These are phyloP conservation scores for Cadophora luteo-olivacea DNA, from an alignment of 2,329 filamentous ascomycete species.

Conservation along the genomic window DNA sequence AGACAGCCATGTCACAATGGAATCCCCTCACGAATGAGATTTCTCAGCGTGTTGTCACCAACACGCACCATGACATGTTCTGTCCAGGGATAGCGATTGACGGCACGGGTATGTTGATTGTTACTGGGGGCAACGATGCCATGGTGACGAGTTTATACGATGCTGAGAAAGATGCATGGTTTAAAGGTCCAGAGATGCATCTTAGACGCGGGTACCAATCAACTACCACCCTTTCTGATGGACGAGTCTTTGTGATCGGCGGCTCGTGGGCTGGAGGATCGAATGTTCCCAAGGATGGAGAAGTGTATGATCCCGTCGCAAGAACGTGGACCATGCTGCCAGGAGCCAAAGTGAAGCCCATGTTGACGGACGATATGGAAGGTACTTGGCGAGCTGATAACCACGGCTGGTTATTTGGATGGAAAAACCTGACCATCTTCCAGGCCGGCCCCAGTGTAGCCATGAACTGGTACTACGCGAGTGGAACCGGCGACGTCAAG, in stretches of 20 bases:
- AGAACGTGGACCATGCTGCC: constrained; percentile 55
- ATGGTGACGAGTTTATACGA: constrained; percentile 27
- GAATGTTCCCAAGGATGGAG: constrained; percentile 38
- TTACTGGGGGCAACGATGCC: constrained; percentile 28
- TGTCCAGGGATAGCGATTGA: constrained; percentile 31
- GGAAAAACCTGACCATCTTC: constrained; percentile 36
- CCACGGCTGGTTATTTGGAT: constrained; percentile 53
- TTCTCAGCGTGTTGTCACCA: constrained; percentile 6
- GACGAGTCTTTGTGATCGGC: constrained; percentile 17
- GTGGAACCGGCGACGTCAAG: constrained; percentile 50
- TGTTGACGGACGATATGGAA: constrained; percentile 55
- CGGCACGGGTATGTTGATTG: constrained; percentile 22
- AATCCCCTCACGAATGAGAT: background rate
- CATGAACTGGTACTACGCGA: constrained; percentile 63
- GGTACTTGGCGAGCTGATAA: constrained; percentile 57
- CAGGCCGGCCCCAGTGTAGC: constrained; percentile 43
- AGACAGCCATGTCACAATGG: background rate
- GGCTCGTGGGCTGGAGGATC: constrained; percentile 6
- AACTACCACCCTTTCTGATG: constrained; percentile 14
- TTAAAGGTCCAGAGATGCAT: background rate
- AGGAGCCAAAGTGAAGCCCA: constrained; percentile 53
- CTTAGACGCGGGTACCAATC: constrained; percentile 20
- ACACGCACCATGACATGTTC: constrained; percentile 33
- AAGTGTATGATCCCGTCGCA: constrained; percentile 54
- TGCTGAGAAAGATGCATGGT: constrained; percentile 8